Conservation (phyloP, 208 protist genomes). For the Wallacemonas sp. region DNA sequence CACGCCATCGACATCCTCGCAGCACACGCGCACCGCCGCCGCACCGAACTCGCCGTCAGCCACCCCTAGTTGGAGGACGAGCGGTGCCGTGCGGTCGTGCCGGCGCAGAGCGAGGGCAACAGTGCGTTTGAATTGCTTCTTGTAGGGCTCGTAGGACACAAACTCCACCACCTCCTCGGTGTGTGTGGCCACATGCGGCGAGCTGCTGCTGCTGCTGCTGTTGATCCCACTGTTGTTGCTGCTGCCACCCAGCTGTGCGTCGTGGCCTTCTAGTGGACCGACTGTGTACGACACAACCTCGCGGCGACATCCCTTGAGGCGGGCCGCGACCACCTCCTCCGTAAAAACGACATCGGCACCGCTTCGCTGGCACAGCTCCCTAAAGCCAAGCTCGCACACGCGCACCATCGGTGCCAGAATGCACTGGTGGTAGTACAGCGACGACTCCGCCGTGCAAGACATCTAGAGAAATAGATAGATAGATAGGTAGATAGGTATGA, state of each 20-base stretch:
- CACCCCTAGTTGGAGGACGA: slow-evolving; percentile 95
- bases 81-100: slow-evolving; percentile 33
- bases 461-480: not conserved
- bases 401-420: slow-evolving; percentile 97
- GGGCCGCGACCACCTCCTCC: slow-evolving; percentile 97
- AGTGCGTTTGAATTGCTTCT: slow-evolving; percentile 35
- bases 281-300: slow-evolving; percentile 61
- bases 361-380: slow-evolving; percentile 86
- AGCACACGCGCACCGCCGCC: slow-evolving; percentile 79
- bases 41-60: slow-evolving; percentile 68
- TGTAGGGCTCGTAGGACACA: slow-evolving; percentile 81
- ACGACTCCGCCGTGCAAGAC: slow-evolving; percentile 19
- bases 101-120: slow-evolving; percentile 3
- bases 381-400: slow-evolving; percentile 91
- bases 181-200: not conserved
- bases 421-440: slow-evolving; percentile 63
- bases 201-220: not conserved
- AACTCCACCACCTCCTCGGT: slow-evolving; percentile 76
- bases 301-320: slow-evolving; percentile 68
- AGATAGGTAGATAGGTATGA: not conserved
- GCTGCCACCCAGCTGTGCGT: not conserved
- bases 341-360: slow-evolving; percentile 97
- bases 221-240: no score
- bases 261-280: slow-evolving; percentile 7
- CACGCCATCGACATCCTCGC: slow-evolving; percentile 94